Evolutionary conservation across 306 rosid genomes (phyloP).

Genomic region (Corylus americana): DNA sequence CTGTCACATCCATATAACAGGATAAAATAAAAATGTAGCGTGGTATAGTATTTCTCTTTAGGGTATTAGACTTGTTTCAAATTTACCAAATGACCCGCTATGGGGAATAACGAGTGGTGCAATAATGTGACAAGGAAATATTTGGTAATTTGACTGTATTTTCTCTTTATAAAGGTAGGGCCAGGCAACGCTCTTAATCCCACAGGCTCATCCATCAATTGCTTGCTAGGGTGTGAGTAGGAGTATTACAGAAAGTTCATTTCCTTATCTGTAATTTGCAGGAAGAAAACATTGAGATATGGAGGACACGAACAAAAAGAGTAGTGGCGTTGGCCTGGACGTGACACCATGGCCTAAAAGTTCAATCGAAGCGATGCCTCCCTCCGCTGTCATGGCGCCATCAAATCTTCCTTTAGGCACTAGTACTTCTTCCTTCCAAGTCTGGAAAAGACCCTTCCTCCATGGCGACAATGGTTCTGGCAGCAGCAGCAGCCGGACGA

Average conservation of each 20-base stretch:
- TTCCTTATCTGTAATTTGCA: conserved; percentile 4
- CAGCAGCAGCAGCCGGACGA: not conserved
- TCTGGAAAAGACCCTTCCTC: conserved; percentile 10
- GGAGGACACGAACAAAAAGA: conserved; percentile 1
- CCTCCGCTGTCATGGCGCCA: conserved; percentile 11
- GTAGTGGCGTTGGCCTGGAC: not conserved
- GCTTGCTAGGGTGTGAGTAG: not conserved
- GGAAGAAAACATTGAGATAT: conserved; percentile 6
- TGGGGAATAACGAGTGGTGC: not conserved
- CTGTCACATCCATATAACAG: no score
- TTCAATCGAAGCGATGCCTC: conserved; percentile 1
- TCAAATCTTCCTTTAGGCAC: conserved; percentile 4
- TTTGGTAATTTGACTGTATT: conserved; percentile 28
- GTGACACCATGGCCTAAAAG: conserved; percentile 6
- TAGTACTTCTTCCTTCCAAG: not conserved
- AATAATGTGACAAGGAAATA: not conserved
- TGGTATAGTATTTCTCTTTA: not conserved
- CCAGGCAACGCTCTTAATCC: conserved; percentile 1
- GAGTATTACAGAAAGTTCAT: not conserved
- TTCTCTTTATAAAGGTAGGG: conserved; percentile 11
- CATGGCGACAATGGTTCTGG: not conserved
- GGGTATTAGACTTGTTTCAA: not conserved
- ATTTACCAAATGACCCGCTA: not conserved
- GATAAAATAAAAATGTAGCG: no score
- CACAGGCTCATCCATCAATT: not conserved